Evolutionary conservation across 371 early-diverging fungal species (phyloP).

Genomic region (Haplosporangium sp.): DNA sequence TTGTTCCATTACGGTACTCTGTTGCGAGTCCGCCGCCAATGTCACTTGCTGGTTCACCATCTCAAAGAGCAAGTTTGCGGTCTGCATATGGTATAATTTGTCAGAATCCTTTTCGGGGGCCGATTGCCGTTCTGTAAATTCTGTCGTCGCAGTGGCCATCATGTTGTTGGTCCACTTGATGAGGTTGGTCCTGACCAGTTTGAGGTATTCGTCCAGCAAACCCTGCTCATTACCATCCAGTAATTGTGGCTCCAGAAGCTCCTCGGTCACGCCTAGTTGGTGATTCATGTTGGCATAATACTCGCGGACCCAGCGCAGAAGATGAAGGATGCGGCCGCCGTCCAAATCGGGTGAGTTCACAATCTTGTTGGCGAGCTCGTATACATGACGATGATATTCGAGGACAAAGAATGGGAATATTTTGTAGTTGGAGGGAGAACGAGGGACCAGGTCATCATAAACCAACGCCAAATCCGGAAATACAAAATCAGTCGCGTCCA

Average conservation of each 20-base stretch:
- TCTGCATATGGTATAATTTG: slow-evolving; percentile 83
- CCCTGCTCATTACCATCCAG: slow-evolving; percentile 93
- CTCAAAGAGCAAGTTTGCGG: slow-evolving; percentile 90
- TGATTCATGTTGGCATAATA: slow-evolving; percentile 90
- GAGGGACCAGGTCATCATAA: slow-evolving; percentile 86
- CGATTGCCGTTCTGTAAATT: slow-evolving; percentile 77
- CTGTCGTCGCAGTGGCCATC: slow-evolving; percentile 82
- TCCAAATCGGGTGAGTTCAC: slow-evolving; percentile 77
- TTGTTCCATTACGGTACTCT: slow-evolving; percentile 87
- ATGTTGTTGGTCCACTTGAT: slow-evolving; percentile 93
- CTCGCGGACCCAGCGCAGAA: slow-evolving; percentile 91
- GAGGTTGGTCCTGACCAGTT: slow-evolving; percentile 85
- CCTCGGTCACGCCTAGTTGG: slow-evolving; percentile 88
- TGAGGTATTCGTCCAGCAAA: slow-evolving; percentile 87
- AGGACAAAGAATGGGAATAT: slow-evolving; percentile 92
- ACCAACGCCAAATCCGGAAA: slow-evolving; percentile 90
- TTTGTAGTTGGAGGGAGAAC: slow-evolving; percentile 91
- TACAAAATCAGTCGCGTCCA: slow-evolving; percentile 82
- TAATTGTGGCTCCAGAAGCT: slow-evolving; percentile 89
- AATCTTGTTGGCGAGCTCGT: slow-evolving; percentile 78
- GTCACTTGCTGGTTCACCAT: slow-evolving; percentile 97
- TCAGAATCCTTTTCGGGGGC: slow-evolving; percentile 85
- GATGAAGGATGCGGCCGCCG: slow-evolving; percentile 80
- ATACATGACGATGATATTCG: slow-evolving; percentile 93
- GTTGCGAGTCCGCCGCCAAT: slow-evolving; percentile 83